Percentiles rank a stretch among this genome's conserved stretches.
phyloP scores from a whole-genome alignment of 2,329 filamentous ascomycete genomes.

The Tolypocladium inflatum region DNA sequence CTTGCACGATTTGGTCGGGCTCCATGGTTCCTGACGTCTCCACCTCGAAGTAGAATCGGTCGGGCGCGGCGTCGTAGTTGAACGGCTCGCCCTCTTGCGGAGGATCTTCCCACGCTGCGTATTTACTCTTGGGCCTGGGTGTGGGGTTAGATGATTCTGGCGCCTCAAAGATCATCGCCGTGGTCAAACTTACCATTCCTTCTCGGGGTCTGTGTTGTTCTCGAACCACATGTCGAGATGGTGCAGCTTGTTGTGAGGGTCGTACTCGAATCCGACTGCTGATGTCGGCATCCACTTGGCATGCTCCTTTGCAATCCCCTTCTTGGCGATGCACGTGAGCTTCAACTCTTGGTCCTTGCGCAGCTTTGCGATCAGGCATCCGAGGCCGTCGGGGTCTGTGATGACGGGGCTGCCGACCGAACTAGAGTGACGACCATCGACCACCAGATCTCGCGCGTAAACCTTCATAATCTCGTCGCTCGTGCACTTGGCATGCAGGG shows the following conservation, averaged over 20 bases:
- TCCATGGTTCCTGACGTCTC: constrained; percentile 83
- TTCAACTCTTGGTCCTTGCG: constrained; percentile 82
- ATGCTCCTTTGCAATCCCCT: constrained; percentile 97
- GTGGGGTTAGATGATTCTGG: not conserved
- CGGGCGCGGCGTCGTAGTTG: constrained; percentile 79
- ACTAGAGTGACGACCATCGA: constrained; percentile 60
- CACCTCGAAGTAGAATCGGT: constrained; percentile 86
- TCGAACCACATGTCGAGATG: constrained; percentile 96
- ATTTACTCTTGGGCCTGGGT: constrained; percentile 68
- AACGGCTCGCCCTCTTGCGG: constrained; percentile 77
- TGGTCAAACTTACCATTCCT: constrained; percentile 63
- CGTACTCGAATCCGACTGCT: constrained; percentile 94
- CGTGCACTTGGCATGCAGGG: constrained; percentile 76
- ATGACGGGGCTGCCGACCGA: constrained; percentile 77
- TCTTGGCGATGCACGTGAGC: constrained; percentile 89
- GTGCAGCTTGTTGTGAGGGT: constrained; percentile 89
- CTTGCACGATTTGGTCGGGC: constrained; percentile 80
- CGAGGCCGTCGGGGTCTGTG: constrained; percentile 70
- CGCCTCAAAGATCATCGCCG: too few species aligned
- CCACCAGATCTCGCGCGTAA: constrained; percentile 79
- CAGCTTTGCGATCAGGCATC: constrained; percentile 82
- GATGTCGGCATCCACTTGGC: constrained; percentile 94
- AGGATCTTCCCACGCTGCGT: constrained; percentile 70
- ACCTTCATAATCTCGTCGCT: constrained; percentile 86
- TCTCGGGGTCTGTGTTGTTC: constrained; percentile 55